phyloP scores from a whole-genome alignment of 805 yeast species.

The Kodamaea sagamina region DNA sequence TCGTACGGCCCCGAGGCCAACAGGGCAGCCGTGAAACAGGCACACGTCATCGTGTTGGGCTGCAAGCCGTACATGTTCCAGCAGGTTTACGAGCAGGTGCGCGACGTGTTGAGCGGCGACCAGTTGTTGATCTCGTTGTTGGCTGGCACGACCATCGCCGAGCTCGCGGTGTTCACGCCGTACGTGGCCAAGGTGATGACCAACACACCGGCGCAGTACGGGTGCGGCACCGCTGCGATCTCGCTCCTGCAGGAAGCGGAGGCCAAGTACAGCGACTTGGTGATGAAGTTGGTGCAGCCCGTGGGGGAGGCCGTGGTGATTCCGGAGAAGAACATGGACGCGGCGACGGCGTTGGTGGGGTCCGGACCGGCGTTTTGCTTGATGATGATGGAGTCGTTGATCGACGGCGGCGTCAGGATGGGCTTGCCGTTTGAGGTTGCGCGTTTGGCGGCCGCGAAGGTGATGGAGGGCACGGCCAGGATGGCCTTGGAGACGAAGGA shows the following conservation, averaged over 20 bases:
- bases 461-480: slow-evolving; percentile 89
- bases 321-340: slow-evolving; percentile 94
- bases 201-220: slow-evolving; percentile 92
- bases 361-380: slow-evolving; percentile 96
- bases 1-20: slow-evolving; percentile 48
- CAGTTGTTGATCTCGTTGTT: slow-evolving; percentile 73
- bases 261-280: slow-evolving; percentile 44
- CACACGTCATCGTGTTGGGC: slow-evolving; percentile 77
- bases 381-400: slow-evolving; percentile 84
- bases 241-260: slow-evolving; percentile 62
- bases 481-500: slow-evolving; percentile 81
- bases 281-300: slow-evolving; percentile 56
- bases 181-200: slow-evolving; percentile 93
- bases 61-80: slow-evolving; percentile 85
- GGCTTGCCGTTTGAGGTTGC: slow-evolving; percentile 89
- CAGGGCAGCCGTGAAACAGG: slow-evolving; percentile 55
- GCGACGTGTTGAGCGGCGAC: slow-evolving; percentile 48
- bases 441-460: slow-evolving; percentile 85
- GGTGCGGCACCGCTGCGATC: slow-evolving; percentile 93
- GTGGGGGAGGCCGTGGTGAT: slow-evolving; percentile 67
- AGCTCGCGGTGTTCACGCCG: slow-evolving; percentile 54
- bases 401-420: slow-evolving; percentile 93
- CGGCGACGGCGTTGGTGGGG: slow-evolving; percentile 92
- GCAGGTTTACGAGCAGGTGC: slow-evolving; percentile 55
- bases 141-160: slow-evolving; percentile 89